A percentile compares a stretch with the other conserved stretches of the same genome.
Conservation (phyloP, 306 rosid genomes). For the Prunus davidiana region DNA sequence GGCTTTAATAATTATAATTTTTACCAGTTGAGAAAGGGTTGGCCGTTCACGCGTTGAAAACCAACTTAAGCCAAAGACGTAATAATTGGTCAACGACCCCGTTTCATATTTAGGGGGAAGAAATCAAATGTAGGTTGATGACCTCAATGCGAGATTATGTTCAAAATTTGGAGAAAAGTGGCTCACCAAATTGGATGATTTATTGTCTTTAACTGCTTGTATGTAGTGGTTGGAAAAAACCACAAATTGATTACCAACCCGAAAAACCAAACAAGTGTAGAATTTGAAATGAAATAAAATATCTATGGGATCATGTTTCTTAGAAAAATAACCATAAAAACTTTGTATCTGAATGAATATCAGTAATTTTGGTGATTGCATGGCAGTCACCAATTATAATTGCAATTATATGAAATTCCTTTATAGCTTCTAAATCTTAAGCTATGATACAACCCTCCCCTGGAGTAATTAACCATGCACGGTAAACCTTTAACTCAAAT, state of each 20-base stretch:
- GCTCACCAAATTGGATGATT: conserved; percentile 44
- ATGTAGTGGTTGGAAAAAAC: conserved; percentile 28
- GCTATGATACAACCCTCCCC: too few relatives aligned
- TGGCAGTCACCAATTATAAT: too few relatives aligned
- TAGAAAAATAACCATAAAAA: too few relatives aligned
- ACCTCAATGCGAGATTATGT: conserved; percentile 5
- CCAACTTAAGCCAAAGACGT: neutral
- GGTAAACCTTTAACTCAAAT: too few relatives aligned
- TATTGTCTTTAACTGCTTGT: neutral
- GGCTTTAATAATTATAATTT: neutral
- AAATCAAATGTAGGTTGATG: conserved; percentile 21
- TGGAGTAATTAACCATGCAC: too few relatives aligned
- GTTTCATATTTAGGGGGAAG: neutral
- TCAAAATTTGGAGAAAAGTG: conserved; percentile 24
- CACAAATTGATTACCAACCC: neutral
- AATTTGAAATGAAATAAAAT: neutral
- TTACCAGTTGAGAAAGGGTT: neutral
- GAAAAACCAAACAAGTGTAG: neutral
- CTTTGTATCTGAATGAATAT: too few relatives aligned
- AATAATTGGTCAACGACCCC: conserved; percentile 22
- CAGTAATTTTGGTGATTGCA: too few relatives aligned
- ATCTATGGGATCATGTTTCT: too few relatives aligned
- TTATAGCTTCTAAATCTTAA: too few relatives aligned
- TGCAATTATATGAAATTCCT: too few relatives aligned
- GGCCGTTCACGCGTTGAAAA: neutral